phyloP scores from a whole-genome alignment of 176 grass and related monocot species.

The Phragmites australis region DNA sequence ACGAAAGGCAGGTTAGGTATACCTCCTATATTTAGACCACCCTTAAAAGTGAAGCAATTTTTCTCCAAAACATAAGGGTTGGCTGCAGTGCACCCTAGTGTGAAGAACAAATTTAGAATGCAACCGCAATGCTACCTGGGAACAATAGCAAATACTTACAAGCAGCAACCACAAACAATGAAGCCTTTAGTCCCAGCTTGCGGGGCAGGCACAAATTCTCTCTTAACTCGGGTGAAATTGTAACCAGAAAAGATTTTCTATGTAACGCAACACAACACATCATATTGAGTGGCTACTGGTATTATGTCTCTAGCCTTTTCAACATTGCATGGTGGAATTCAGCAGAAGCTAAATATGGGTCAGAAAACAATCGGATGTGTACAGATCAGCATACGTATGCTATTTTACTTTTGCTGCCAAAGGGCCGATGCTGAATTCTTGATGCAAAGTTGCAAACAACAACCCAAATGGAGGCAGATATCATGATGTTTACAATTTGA shows the following conservation, averaged over 20 bases:
- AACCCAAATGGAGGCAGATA: background rate
- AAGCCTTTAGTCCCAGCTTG: too few species aligned
- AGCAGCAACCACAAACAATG: too few species aligned
- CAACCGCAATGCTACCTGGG: background rate
- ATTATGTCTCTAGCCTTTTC: background rate
- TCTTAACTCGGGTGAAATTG: too few species aligned
- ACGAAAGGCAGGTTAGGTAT: background rate
- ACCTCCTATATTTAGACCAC: background rate
- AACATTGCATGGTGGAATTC: background rate
- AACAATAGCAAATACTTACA: too few species aligned
- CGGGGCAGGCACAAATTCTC: too few species aligned
- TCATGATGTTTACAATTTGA: background rate
- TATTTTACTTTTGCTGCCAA: background rate
- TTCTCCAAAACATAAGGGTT: too few species aligned
- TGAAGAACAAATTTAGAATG: background rate
- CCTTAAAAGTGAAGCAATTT: background rate
- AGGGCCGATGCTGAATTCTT: background rate
- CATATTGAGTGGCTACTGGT: background rate
- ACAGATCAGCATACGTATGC: background rate
- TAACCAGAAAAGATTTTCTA: too few species aligned
- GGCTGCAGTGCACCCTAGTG: background rate
- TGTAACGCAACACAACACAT: background rate
- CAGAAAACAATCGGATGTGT: background rate
- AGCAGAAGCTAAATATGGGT: constrained; percentile 2
- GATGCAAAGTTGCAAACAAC: background rate